Evolutionary conservation across 2,329 filamentous ascomycete genomes (phyloP), one percentile per base, ranked within the genome.

Genomic region (Ceratocystis huliohia): DNA sequence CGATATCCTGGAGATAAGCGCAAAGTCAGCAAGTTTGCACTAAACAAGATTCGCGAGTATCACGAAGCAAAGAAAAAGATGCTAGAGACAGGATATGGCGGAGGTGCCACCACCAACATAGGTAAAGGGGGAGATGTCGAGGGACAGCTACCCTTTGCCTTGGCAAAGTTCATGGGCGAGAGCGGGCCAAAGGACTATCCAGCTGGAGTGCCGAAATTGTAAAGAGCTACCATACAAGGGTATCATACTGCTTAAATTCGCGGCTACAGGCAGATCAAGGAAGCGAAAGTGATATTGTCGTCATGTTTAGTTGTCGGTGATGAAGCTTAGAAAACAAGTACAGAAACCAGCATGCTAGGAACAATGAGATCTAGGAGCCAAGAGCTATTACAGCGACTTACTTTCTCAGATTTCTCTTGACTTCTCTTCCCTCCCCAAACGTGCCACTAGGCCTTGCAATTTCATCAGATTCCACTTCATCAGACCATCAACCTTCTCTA

Each of bases 1-100:
- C 75, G 78, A 6, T 77, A 77, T 68, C 75, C 78, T 5, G 76
- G 80, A 69, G 75, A 77, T 66, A 61, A 67, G 33, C 75, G 76
- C 48, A 72, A 76, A 65, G 72, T 76, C 61, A 78, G 78, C 5
- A 75, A 72, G 50, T 71, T 80, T 37, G 78, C 74, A 3, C 78
- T 75, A 6, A 72, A 72, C 22, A 73, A 78, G 44, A 73, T 79
- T 68, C 76, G 74, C 67, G 76, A 79, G 69, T 80, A 78, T 67
- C 75, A 73, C 57, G 76, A 72, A 69, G 73, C 74, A 22, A 79
- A 77, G 72, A 77, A 75, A 69, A 74, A 74, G 45, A 68, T 76
- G 1, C 64, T 61, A 53, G 37, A 22, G 10, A 13, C 33, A 10
- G 65, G 20, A 13, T 28, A 30, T 7, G 56, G 28, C n/a, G 30